Base-by-base conservation (phyloP, 228 moss, liverwort and hornwort species). In the Sphagnum magellanicum region DNA sequence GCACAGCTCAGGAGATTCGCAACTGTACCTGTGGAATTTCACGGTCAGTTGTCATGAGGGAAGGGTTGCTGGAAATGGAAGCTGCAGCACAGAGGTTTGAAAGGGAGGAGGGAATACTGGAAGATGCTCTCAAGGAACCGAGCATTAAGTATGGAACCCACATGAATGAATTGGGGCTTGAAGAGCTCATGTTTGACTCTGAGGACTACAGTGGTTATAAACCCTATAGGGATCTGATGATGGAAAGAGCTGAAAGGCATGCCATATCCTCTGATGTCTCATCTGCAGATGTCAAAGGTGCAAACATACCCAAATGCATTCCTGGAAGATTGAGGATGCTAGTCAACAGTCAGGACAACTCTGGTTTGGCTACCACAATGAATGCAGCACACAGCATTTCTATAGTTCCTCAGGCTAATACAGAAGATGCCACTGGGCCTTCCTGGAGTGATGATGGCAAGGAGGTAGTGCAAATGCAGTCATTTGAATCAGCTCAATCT, bases 121-220 rank as follows among this genome's bases (percentile, higher is more conserved):
- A 63, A 59, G 76, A 76, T 53, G 72, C 66, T 48, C 50, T 69
- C 51, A 68, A 63, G 12, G 70, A 69, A 53, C 73, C 73, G 8
- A 9, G 6, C 7, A 70, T 80, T 47, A 76, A 69, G 8, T 68
- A 63, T 61, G 76, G 73, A 14, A 80, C 76, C 7, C 50, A 5
- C 12, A 52, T 80, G 6, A 63, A 8, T 46, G 76, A 69, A n/a
- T 63, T 49, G 32, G 55, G 32, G 13, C 61, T 16, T 55, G 80
- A 80, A 58, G 80, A 80, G 67, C 61, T 48, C 46, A 76, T 80
- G 70, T 67, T 80, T 4, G 65, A 62, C 60, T 73, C 66, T 71
- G 73, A 76, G 6, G 80, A 80, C 53, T 80, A 80, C 65, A 76
- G 70, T 8, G 68, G 14, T 10, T 81, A 81, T 67, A 32, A 61